phyloP scores from a whole-genome alignment of 352 stramenopile species.

The Phytophthora sojae region DNA sequence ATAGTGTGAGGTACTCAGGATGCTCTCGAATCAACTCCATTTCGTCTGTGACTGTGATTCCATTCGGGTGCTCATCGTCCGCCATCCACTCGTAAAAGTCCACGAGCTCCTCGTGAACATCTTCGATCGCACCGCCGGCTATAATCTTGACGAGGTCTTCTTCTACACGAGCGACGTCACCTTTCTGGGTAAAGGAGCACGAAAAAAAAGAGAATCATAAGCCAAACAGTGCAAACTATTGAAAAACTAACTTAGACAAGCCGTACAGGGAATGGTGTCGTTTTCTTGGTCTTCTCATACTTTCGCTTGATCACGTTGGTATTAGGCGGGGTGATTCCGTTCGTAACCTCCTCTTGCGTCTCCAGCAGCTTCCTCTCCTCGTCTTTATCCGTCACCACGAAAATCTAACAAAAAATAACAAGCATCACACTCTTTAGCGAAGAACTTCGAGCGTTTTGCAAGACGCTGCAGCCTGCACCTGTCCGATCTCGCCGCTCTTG shows the following conservation, averaged over 20 bases:
- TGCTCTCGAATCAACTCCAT: constrained; percentile 86
- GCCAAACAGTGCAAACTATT: background rate
- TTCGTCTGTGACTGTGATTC: constrained; percentile 79
- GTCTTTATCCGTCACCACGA: constrained; percentile 83
- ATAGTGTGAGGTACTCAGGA: constrained; percentile 78
- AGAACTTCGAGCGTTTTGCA: background rate
- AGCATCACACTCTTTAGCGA: background rate
- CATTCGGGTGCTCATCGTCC: constrained; percentile 75
- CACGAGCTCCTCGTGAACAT: constrained; percentile 88
- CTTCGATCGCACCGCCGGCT: constrained; percentile 70
- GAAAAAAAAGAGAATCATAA: background rate
- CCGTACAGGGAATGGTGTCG: constrained; percentile 80
- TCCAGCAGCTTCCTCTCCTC: constrained; percentile 76
- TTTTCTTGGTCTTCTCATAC: constrained; percentile 88
- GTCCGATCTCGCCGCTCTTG: constrained; percentile 89
- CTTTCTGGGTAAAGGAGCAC: constrained; percentile 54
- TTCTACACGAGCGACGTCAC: constrained; percentile 83
- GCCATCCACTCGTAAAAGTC: constrained; percentile 91
- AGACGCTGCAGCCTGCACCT: constrained; percentile 42
- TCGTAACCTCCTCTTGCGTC: constrained; percentile 66
- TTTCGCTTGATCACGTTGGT: constrained; percentile 91
- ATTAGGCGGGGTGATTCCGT: constrained; percentile 84
- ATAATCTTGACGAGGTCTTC: constrained; percentile 88
- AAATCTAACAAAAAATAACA: constrained; percentile 55
- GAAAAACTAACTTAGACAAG: background rate